Percentiles rank a stretch among this genome's conserved stretches.
phyloP scores from a whole-genome alignment of 106 monocot genomes.

The Dendrobium nobile region DNA sequence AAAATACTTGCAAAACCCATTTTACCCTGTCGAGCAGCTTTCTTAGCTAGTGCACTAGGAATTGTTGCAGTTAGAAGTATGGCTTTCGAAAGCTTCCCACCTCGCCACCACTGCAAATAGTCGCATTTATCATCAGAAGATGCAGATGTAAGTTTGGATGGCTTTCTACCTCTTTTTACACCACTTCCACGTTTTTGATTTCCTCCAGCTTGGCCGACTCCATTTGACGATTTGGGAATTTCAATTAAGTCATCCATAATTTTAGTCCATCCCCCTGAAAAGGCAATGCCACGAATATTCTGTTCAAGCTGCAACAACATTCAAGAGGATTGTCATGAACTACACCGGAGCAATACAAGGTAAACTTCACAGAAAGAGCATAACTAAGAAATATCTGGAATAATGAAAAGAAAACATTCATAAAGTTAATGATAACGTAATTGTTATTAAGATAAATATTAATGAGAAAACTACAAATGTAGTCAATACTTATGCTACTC shows the following conservation, averaged over 20 bases:
- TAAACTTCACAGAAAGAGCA: not conserved
- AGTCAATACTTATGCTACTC: too few relatives aligned
- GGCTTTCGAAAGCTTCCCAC: constrained; percentile 46
- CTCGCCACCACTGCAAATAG: constrained; percentile 53
- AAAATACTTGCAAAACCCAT: not conserved
- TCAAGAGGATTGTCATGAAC: not conserved
- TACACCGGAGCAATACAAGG: not conserved
- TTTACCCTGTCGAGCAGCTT: constrained; percentile 71
- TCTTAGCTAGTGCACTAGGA: constrained; percentile 31
- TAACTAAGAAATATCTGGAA: not conserved
- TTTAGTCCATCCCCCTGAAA: constrained; percentile 58
- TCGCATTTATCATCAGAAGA: constrained; percentile 36
- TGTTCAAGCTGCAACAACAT: constrained; percentile 55
- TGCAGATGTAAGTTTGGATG: constrained; percentile 1
- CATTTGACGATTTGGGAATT: constrained; percentile 11
- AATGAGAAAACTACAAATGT: too few relatives aligned
- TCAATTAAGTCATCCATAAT: constrained; percentile 33
- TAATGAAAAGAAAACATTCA: not conserved
- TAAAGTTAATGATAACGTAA: too few relatives aligned
- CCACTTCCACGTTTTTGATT: constrained; percentile 37
- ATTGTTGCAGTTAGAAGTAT: constrained; percentile 46
- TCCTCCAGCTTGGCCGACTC: constrained; percentile 17
- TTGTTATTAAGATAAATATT: too few relatives aligned
- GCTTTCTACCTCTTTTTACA: constrained; percentile 38
- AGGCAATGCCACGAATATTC: constrained; percentile 61